phyloP scores from a whole-genome alignment of 2,329 filamentous ascomycete species.

The Calonectria pseudoturangicola region DNA sequence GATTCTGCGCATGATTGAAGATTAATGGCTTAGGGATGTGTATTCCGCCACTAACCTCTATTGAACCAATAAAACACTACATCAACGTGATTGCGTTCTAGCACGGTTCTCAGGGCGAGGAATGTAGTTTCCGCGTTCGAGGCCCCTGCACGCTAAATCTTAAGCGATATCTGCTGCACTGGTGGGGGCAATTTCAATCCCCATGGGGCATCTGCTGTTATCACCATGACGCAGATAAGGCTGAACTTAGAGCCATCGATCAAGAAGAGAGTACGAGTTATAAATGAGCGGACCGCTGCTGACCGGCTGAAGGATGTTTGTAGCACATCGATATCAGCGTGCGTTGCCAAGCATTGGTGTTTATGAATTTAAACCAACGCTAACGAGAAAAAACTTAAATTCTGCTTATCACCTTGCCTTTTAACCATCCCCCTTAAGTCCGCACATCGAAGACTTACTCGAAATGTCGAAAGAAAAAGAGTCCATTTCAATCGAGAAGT shows the following conservation, averaged over 20 bases:
- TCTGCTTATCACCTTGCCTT: no score
- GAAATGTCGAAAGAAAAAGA: not conserved
- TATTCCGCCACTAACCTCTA: no score
- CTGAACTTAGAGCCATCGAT: not conserved
- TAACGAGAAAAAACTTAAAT: no score
- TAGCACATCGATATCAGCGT: no score
- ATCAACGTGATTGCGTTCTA: not conserved
- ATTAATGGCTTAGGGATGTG: no score
- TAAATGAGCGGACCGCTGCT: not conserved
- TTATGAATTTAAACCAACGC: no score
- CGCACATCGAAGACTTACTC: no score
- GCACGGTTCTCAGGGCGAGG: not conserved
- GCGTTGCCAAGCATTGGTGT: no score
- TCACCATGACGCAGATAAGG: not conserved
- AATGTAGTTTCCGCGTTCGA: slow-evolving; percentile 5
- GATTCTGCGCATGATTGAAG: no score
- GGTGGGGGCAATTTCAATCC: not conserved
- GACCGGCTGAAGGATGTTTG: no score
- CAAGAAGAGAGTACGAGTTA: not conserved
- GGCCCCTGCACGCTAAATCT: not conserved
- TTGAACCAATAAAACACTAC: no score
- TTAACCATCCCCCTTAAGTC: no score
- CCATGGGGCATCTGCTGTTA: not conserved
- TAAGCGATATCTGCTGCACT: not conserved
- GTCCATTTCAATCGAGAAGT: not conserved